Evolutionary conservation across 2,329 filamentous ascomycete species (phyloP), one percentile per base, ranked within the genome.

Genomic region (Pseudogymnoascus sp.): DNA sequence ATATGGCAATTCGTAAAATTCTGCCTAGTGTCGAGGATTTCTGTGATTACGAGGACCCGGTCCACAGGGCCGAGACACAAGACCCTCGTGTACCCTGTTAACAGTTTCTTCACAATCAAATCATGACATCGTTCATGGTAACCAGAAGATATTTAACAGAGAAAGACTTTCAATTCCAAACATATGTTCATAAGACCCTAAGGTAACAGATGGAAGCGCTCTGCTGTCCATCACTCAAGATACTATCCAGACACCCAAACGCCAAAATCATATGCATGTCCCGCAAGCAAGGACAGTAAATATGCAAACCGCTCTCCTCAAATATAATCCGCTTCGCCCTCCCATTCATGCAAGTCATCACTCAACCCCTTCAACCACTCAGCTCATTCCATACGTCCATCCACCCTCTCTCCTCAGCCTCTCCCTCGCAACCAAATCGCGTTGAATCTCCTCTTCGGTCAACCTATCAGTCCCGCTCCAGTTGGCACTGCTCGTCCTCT

Each of bases 401-500:
- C 90, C 91, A 4, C 92, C 92, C 68, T 96, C 90, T 66, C 88
- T 81, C 61, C 89, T 84, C 73, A 97, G 81, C 72, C 87, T 84
- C 75, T 95, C 90, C 66, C 92, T 82, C 63, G 89, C 89, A 65
- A 89, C 87, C 69, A 89, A 77, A 76, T 97, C 92, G 72, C 85
- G 89, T 62, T 84, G 79, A 70, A 95, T 90, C 72, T 97, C 92
- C 64, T 95, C 92, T 68, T 92, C 88, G 0, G 92, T 97, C 69
- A 99, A 80, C 62, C 81, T 77, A 74, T 99, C 95, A 2, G 88
- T 80, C 62, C 90, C 84, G 71, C 84, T 88, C 94, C 94, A 99
- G 77, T 96, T 95, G 37, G 95, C 95, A 75, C 91, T 96, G 69
- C 91, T 96, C 4, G 93, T 97, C 63, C 94, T 84, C 61, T 90